These are phyloP conservation scores for Sporobolus alterniflorus DNA, from an alignment of 202 grass and related monocot genomes.

Conservation along the genomic window DNA sequence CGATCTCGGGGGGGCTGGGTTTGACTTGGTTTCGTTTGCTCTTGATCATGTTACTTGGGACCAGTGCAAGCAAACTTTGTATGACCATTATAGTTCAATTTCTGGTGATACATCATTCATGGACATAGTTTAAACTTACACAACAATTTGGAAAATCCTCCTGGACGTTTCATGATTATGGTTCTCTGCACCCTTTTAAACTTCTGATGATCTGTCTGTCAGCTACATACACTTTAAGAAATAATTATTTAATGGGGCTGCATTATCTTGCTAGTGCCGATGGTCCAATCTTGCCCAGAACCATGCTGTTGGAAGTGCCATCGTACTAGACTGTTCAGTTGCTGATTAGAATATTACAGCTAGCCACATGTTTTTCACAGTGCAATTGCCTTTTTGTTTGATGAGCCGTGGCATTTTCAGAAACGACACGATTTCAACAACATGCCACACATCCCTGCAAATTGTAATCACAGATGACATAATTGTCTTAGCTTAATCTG, in stretches of 20 bases:
- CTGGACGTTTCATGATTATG: conserved; percentile 3
- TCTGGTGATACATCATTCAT: conserved; percentile 26
- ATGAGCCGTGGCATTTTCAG: conserved; percentile 10
- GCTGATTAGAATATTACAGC: conserved; percentile 19
- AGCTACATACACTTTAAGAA: not conserved
- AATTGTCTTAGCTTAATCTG: not conserved
- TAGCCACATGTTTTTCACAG: conserved; percentile 51
- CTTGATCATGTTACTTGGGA: conserved; percentile 1
- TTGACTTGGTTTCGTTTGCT: conserved; percentile 32
- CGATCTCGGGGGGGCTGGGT: conserved; percentile 6
- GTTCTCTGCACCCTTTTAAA: conserved; percentile 14
- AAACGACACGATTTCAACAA: not conserved
- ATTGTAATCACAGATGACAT: not conserved
- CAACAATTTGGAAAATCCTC: conserved; percentile 29
- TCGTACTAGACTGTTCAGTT: conserved; percentile 20
- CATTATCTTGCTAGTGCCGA: not conserved
- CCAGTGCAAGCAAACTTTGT: not conserved
- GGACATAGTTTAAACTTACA: not conserved
- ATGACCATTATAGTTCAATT: conserved; percentile 11
- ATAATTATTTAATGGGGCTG: conserved; percentile 20
- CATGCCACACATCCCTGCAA: not conserved
- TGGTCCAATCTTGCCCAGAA: conserved; percentile 36
- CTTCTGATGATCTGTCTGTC: conserved; percentile 15
- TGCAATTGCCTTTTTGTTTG: conserved; percentile 28
- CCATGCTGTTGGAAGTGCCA: conserved; percentile 18